Evolutionary conservation across 2,329 filamentous ascomycete genomes (phyloP), one percentile per base, ranked within the genome.

Genomic region (Colletotrichum gloeosporioides): DNA sequence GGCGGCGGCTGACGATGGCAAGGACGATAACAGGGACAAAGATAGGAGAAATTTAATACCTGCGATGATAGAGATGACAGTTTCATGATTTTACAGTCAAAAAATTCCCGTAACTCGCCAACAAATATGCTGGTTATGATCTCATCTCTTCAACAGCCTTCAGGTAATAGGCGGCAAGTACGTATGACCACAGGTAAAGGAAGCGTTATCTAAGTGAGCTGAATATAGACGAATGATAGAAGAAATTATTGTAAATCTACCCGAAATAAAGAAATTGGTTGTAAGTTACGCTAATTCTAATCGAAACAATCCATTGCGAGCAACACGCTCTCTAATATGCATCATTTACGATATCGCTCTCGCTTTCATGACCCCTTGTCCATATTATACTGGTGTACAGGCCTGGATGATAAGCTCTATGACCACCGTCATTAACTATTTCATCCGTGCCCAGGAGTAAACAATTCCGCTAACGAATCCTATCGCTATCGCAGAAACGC

Each of bases 391-490:
- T n/a, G n/a, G n/a, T n/a, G n/a, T n/a, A n/a, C n/a, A n/a, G n/a
- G n/a, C n/a, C n/a, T n/a, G n/a, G n/a, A n/a, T n/a, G n/a, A n/a
- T 0, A 22, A 22, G n/a, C n/a, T 22, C 12, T 53, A 53, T 12
- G 6, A n/a, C n/a, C 44, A 22, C 12, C 44, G 16, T 5, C 36
- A 25, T 53, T 12, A 0, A 53, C 44, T 53, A 53, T 13, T 53
- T 53, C n/a, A 53, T 53, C n/a, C 44, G 44, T 1, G 44, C n/a
- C 44, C 44, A 53, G 12, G 44, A 53, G 81, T 98, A 99, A 27
- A 99, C 95, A 71, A 99, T 91, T 79, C 97, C 97, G 81, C 95
- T 97, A 80, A 99, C 86, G 85, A 98, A 99, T 39, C 96, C 97
- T 75, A 99, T 90, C 77, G 93, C 89, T 82, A 99, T 99, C 80